A percentile compares a stretch with the other conserved stretches of the same genome.
phyloP scores from a whole-genome alignment of 2,329 filamentous ascomycete genomes.

The Phialocephala sp. region DNA sequence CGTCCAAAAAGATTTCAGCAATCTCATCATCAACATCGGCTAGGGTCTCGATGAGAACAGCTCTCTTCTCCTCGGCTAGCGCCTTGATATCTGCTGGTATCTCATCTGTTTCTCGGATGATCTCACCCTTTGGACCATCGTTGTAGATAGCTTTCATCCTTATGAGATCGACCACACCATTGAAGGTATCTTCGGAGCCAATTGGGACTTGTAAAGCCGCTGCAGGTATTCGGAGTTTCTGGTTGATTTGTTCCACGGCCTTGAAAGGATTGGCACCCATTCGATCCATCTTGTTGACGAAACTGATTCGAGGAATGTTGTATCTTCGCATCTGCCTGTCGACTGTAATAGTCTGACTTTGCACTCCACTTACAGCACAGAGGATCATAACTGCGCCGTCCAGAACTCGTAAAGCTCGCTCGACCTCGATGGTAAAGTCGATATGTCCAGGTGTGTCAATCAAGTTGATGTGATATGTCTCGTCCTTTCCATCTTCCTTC shows the following conservation, averaged over 20 bases:
- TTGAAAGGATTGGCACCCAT: constrained; percentile 99
- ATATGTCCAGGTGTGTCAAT: constrained; percentile 99
- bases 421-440: constrained; percentile 98
- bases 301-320: constrained; percentile 92
- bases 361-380: constrained; percentile 95
- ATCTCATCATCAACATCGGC: constrained; percentile 99
- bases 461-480: constrained; percentile 96
- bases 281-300: constrained; percentile 99
- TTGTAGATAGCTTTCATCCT: constrained; percentile 94
- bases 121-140: constrained; percentile 81
- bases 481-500: constrained; percentile 79
- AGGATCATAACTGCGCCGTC: constrained; percentile 99
- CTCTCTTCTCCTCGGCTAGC: constrained; percentile 82
- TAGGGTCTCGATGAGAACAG: constrained; percentile 88
- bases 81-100: constrained; percentile 80
- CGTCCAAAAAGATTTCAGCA: constrained; percentile 91
- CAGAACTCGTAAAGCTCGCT: constrained; percentile 90
- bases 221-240: constrained; percentile 90
- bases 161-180: constrained; percentile 91
- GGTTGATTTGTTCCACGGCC: constrained; percentile 95
- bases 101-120: constrained; percentile 75
- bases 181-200: constrained; percentile 87
- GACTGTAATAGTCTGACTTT: constrained; percentile 97
- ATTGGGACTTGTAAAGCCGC: constrained; percentile 96
- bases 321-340: constrained; percentile 99